These are phyloP conservation scores for Olyra latifolia DNA, from an alignment of 176 grass and related monocot genomes.

Conservation along the genomic window DNA sequence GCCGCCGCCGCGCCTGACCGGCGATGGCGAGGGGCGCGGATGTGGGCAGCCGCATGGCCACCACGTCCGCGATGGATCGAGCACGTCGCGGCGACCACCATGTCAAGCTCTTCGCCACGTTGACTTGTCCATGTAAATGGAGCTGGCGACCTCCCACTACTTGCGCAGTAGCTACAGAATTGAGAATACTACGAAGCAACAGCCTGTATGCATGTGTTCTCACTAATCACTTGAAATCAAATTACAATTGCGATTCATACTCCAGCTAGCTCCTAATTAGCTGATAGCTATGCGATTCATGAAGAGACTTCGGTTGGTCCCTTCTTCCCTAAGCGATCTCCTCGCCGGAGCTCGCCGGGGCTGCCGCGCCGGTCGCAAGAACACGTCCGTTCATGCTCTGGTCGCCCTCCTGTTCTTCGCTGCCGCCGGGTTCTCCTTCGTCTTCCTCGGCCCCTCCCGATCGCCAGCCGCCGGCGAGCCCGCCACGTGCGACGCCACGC, in stretches of 20 bases:
- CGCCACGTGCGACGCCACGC: conserved; percentile 16
- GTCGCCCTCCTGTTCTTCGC: conserved; percentile 15
- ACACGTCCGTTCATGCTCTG: neutral
- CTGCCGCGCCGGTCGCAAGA: neutral
- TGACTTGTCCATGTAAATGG: neutral
- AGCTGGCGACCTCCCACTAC: neutral
- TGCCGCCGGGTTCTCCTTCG: neutral
- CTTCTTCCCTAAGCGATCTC: conserved; percentile 10
- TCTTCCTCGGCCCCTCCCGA: neutral
- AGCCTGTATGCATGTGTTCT: neutral
- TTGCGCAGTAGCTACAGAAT: neutral
- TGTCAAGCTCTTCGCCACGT: neutral
- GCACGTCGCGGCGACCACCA: neutral
- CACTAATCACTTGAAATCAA: neutral
- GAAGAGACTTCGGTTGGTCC: neutral
- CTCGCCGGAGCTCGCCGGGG: conserved; percentile 17
- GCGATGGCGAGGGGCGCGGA: too few species aligned
- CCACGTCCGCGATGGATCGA: neutral
- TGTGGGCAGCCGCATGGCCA: neutral
- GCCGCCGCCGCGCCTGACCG: too few species aligned
- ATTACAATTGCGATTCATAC: neutral
- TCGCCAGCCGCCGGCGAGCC: neutral
- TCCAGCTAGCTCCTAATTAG: neutral
- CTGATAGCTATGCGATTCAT: neutral
- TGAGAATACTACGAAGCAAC: too few species aligned